phyloP scores from a whole-genome alignment of 306 rosid species.

The Crataegus laevigata region DNA sequence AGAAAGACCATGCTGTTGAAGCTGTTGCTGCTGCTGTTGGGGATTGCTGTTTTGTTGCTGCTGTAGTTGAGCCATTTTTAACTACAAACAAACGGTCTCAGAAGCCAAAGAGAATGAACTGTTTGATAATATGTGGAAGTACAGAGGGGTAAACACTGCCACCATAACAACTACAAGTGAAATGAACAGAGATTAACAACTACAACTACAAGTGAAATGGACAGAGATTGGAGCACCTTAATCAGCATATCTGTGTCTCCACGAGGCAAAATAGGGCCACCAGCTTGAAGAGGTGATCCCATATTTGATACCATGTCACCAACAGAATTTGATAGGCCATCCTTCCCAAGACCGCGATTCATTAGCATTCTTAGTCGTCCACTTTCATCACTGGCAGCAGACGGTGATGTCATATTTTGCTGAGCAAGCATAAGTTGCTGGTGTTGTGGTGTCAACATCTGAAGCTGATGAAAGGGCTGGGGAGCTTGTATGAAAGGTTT shows the following conservation, averaged over 20 bases:
- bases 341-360: slow-evolving; percentile 56
- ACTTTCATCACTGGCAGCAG: slow-evolving; percentile 64
- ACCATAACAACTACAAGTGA: slow-evolving; percentile 7
- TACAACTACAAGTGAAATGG: slow-evolving; percentile 10
- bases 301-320: slow-evolving; percentile 73
- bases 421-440: slow-evolving; percentile 94
- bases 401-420: slow-evolving; percentile 78
- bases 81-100: slow-evolving; percentile 34
- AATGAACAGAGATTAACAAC: not conserved
- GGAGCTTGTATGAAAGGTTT: slow-evolving; percentile 85
- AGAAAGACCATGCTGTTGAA: slow-evolving; percentile 83
- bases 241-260: slow-evolving; percentile 73
- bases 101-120: slow-evolving; percentile 15
- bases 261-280: slow-evolving; percentile 66
- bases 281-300: slow-evolving; percentile 84
- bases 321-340: slow-evolving; percentile 67
- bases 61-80: slow-evolving; percentile 84
- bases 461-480: slow-evolving; percentile 89
- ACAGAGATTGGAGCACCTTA: slow-evolving; percentile 44
- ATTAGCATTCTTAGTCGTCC: slow-evolving; percentile 82
- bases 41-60: slow-evolving; percentile 56
- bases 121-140: not conserved
- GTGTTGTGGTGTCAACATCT: slow-evolving; percentile 92
- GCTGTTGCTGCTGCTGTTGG: slow-evolving; percentile 59
- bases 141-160: not conserved